Percentiles rank a stretch among this genome's conserved stretches.
These are phyloP conservation scores for Saussurea involucrata DNA, from an alignment of 129 eudicot genomes.

Conservation along the genomic window DNA sequence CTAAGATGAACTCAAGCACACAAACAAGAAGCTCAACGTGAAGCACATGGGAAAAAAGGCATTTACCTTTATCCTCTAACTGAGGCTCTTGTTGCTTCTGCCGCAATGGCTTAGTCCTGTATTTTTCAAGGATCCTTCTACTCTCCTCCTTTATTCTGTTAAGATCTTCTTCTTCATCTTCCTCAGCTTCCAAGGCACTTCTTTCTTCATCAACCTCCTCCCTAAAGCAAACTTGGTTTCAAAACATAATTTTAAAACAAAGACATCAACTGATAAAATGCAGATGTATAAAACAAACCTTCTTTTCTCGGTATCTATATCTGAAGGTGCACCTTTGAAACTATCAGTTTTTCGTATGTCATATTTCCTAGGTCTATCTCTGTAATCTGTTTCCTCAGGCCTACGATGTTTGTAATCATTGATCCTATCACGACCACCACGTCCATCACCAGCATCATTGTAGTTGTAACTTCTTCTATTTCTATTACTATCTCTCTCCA, in stretches of 20 bases:
- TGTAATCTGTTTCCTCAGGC: slow-evolving; percentile 41
- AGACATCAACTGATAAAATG: neutral
- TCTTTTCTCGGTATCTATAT: slow-evolving; percentile 30
- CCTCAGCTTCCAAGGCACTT: slow-evolving; percentile 57
- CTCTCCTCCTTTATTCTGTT: slow-evolving; percentile 94
- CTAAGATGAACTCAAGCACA: neutral
- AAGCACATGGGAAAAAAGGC: neutral
- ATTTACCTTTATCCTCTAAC: slow-evolving; percentile 32
- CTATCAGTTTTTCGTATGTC: slow-evolving; percentile 32
- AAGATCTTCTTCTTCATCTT: slow-evolving; percentile 88
- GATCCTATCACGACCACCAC: slow-evolving; percentile 38
- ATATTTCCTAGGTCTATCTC: slow-evolving; percentile 40
- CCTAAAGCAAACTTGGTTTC: slow-evolving; percentile 32
- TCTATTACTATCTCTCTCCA: slow-evolving; percentile 37
- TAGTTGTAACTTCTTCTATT: slow-evolving; percentile 39
- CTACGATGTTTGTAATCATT: slow-evolving; percentile 44
- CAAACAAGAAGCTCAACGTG: neutral
- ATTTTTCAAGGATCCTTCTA: slow-evolving; percentile 91
- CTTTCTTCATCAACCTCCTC: slow-evolving; percentile 56
- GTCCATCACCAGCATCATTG: slow-evolving; percentile 35
- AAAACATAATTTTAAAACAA: slow-evolving; percentile 3
- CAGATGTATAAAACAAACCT: slow-evolving; percentile 39
- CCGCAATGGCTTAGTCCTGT: slow-evolving; percentile 42
- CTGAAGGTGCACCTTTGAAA: slow-evolving; percentile 26
- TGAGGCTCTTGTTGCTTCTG: slow-evolving; percentile 38